Base-by-base conservation (phyloP, 2,329 filamentous ascomycete species). In the Cordyceps farinosa region DNA sequence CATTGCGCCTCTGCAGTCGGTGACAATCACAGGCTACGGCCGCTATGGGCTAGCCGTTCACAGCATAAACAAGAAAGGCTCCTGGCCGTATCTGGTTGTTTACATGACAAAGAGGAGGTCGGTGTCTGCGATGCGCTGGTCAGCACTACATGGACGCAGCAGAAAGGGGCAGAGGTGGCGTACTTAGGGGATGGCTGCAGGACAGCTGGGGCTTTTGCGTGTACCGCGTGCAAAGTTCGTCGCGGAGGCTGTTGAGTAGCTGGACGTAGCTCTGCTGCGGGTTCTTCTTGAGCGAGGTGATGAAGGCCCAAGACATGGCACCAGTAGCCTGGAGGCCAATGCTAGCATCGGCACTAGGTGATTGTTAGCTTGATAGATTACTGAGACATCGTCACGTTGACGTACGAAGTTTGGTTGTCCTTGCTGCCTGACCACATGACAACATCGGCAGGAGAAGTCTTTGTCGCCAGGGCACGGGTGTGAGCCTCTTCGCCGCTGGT, bases 341-440 rank as follows among this genome's bases (percentile, higher is more conserved):
- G 27, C 87, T 90, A n/a, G 94, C 93, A 75, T 99, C 95, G 76
- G 92, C 90, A 67, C 92, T 97, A n/a, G 70, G 65, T 34, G 5
- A 17, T 29, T 48, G n/a, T 55, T 55, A 62, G 60, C 17, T 50
- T 27, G 27, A 54, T 34, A 40, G 15, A 32, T 34, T 22, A 15
- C 13, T 30, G 1, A 22, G 22, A 1, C 2, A 27, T 34, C 15
- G 5, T 32, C 40, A 11, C 9, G 11, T 29, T 38, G 13, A 87
- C 89, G 79, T 81, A 92, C 88, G 90, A 93, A 71, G 94, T 99
- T 79, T 99, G 95, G 69, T 90, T 87, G 73, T 98, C 95, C 77
- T 98, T 98, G 80, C 91, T 96, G 63, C 95, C 95, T 61, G 92
- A 96, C 87, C 93, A 95, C 92, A 98, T 97, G 74, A 98, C 85